Evolutionary conservation across 2,329 filamentous ascomycete genomes (phyloP).

Genomic region (Cladosporium halotolerans): DNA sequence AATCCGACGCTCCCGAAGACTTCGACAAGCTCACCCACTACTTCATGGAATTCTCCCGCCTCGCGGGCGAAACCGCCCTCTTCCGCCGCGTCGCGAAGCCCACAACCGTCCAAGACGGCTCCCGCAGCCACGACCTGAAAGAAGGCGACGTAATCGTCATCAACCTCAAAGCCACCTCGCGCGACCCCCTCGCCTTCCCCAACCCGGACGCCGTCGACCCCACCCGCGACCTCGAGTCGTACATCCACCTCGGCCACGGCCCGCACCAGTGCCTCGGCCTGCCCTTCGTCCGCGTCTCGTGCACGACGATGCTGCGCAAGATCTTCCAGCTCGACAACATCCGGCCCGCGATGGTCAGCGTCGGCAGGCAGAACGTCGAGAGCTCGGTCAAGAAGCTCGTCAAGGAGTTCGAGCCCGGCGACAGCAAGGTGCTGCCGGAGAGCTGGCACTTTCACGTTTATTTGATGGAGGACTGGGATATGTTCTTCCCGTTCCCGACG

Average conservation of each 20-base stretch:
- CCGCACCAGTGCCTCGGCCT: conserved; percentile 39
- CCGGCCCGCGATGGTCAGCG: conserved; percentile 32
- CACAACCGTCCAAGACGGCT: conserved; percentile 28
- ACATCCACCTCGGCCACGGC: conserved; percentile 40
- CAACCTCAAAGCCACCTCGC: conserved; percentile 37
- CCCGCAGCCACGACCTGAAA: conserved; percentile 27
- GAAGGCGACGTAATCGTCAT: conserved; percentile 37
- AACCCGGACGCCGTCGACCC: conserved; percentile 30
- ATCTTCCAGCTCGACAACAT: conserved; percentile 36
- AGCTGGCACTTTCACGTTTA: conserved; percentile 36
- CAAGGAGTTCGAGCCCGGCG: conserved; percentile 28
- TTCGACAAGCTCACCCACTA: conserved; percentile 48
- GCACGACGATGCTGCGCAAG: conserved; percentile 42
- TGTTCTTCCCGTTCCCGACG: conserved; percentile 42
- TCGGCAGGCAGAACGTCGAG: conserved; percentile 29
- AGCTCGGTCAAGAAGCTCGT: conserved; percentile 39
- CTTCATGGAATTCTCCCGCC: conserved; percentile 39
- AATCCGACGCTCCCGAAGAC: conserved; percentile 37
- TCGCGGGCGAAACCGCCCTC: conserved; percentile 40
- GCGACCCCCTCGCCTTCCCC: conserved; percentile 36
- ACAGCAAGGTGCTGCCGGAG: conserved; percentile 29
- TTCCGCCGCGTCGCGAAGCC: conserved; percentile 32
- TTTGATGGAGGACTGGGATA: conserved; percentile 44
- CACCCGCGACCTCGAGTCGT: conserved; percentile 33
- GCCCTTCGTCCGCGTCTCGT: conserved; percentile 37